Base-by-base conservation (phyloP, 164 flowering plant genomes). In the Tinospora cordifolia region DNA sequence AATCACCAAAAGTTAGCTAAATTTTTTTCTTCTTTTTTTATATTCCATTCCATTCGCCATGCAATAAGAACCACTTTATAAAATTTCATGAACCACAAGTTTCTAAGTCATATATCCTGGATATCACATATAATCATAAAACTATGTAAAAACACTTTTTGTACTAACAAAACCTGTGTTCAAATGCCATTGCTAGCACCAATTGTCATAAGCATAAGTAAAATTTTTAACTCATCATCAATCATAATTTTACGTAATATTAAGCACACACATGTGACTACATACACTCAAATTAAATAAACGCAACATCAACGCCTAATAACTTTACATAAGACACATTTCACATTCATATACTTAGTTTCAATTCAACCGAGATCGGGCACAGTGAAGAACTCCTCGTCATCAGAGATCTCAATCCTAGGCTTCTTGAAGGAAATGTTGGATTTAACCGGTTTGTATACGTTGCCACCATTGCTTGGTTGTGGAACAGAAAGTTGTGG, bases 351-450 rank as follows among this genome's bases (percentile, higher is more conserved):
- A 22, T 51, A n/a, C 34, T 26, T 41, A 22, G 2, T 40, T n/a
- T 59, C 62, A 22, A 19, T 22, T 87, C 77, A 88, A 65, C 94
- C 98, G 69, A 92, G 98, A 87, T 92, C 91, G 47, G 98, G 98
- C 54, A 92, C 96, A 14, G 87, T 88, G 83, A 89, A 92, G 79
- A 66, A 75, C 77, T 90, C 96, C 13, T 91, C 93, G 25, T 84
- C 87, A 6, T 87, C 89, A n/a, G 74, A 66, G 65, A 82, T 71
- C 70, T 90, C 93, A 25, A 85, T 71, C 76, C 95, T 81, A 0
- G 96, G 87, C 82, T 86, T 92, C 84, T 92, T 92, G 80, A 66
- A n/a, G 10, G 93, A 74, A 73, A 71, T 62, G 72, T 62, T 58
- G 44, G 75, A 81, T 73, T 90, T 90, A 63, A 75, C 57, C n/a